These are phyloP conservation scores for Thalassiosira oceanica DNA, from an alignment of 352 stramenopile species.

Conservation along the genomic window DNA sequence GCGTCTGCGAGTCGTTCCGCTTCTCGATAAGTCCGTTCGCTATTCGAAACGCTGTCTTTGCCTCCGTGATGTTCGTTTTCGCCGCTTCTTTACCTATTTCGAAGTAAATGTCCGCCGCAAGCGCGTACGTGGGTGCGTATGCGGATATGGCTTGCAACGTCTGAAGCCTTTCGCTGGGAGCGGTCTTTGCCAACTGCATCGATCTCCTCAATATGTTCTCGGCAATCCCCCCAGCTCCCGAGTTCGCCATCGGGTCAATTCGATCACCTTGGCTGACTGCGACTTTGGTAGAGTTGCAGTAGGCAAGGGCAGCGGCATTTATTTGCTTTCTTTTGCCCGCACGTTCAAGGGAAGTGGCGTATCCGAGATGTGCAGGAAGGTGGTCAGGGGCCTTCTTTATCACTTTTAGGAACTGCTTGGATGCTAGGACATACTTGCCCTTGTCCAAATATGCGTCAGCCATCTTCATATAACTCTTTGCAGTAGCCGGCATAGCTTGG, in stretches of 20 bases:
- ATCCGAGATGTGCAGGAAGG: slow-evolving; percentile 47
- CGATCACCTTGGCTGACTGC: slow-evolving; percentile 42
- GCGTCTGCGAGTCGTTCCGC: slow-evolving; percentile 32
- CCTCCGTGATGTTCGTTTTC: slow-evolving; percentile 22
- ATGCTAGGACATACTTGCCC: slow-evolving; percentile 39
- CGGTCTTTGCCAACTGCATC: slow-evolving; percentile 34
- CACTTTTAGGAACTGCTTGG: slow-evolving; percentile 64
- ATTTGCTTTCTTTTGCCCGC: slow-evolving; percentile 47
- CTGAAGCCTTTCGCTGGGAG: slow-evolving; percentile 27
- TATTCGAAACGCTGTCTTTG: slow-evolving; percentile 37
- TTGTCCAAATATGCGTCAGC: slow-evolving; percentile 60
- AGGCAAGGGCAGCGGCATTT: slow-evolving; percentile 32
- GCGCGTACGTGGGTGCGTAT: slow-evolving; percentile 26
- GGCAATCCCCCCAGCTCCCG: slow-evolving; percentile 37
- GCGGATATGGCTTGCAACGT: slow-evolving; percentile 19
- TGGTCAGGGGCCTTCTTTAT: slow-evolving; percentile 52
- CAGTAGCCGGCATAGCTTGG: slow-evolving; percentile 4
- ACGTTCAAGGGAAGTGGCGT: slow-evolving; percentile 51
- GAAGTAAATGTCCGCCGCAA: slow-evolving; percentile 43
- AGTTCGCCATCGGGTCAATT: slow-evolving; percentile 34
- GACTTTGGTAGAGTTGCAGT: slow-evolving; percentile 49
- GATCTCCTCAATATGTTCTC: slow-evolving; percentile 50
- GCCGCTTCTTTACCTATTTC: slow-evolving; percentile 43
- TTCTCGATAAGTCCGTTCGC: slow-evolving; percentile 41
- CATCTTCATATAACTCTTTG: slow-evolving; percentile 64